Conservation (phyloP, 2,329 filamentous ascomycete genomes). For the Verticillium dahliae region DNA sequence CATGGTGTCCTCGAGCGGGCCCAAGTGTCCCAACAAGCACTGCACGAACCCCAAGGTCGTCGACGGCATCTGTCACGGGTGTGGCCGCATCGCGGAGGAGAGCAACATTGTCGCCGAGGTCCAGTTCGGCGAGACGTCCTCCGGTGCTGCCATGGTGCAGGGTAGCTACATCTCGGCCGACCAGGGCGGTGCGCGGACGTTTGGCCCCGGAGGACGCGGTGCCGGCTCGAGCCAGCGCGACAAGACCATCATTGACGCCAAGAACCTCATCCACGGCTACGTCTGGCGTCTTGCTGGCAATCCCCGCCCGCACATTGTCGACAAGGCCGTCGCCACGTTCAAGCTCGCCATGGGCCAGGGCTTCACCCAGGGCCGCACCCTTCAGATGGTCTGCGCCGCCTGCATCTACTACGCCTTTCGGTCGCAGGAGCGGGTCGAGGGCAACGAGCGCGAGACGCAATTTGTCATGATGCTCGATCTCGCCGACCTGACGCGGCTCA, state of each 20-base stretch:
- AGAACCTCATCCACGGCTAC: constrained; percentile 56
- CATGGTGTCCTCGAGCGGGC: constrained; percentile 26
- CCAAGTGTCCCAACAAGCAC: constrained; percentile 50
- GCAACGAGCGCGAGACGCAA: constrained; percentile 53
- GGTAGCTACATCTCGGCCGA: constrained; percentile 83
- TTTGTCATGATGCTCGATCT: constrained; percentile 93
- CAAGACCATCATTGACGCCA: constrained; percentile 52
- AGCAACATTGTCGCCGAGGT: constrained; percentile 89
- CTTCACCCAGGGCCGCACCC: constrained; percentile 80
- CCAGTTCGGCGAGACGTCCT: constrained; percentile 80
- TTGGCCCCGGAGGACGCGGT: constrained; percentile 56
- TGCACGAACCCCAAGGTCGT: constrained; percentile 56
- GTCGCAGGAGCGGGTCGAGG: constrained; percentile 30
- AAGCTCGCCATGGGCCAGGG: constrained; percentile 68
- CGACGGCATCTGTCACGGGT: constrained; percentile 70
- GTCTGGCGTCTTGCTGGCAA: constrained; percentile 48
- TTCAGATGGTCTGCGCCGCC: constrained; percentile 80
- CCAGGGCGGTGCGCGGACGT: constrained; percentile 69
- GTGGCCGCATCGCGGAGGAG: constrained; percentile 78
- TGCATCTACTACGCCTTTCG: constrained; percentile 87
- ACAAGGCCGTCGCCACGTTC: constrained; percentile 65
- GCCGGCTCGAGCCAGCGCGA: constrained; percentile 53
- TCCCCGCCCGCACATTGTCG: constrained; percentile 34
- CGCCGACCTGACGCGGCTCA: constrained; percentile 74
- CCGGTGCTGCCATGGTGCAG: constrained; percentile 82